phyloP scores from a whole-genome alignment of 306 rosid species.

The Trichosanthes cucumerina region DNA sequence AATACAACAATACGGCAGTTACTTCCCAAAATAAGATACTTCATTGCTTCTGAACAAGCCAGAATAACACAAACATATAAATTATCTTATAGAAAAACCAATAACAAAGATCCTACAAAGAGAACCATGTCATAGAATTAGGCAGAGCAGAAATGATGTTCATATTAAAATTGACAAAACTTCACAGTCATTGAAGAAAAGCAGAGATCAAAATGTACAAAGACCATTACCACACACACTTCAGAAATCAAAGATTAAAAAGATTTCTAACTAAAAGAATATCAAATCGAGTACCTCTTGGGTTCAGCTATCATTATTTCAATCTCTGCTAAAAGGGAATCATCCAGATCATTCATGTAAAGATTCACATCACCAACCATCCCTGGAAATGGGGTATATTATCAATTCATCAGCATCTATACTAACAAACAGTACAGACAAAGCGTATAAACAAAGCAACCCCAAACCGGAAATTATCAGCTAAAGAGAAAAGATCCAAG shows the following conservation, averaged over 20 bases:
- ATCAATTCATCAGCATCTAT: slow-evolving; percentile 18
- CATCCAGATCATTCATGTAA: slow-evolving; percentile 69
- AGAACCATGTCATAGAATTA: not conserved
- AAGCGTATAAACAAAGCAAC: not conserved
- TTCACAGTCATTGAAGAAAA: not conserved
- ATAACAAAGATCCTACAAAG: not conserved
- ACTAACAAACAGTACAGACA: not conserved
- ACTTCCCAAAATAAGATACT: not conserved
- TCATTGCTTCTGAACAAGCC: not conserved
- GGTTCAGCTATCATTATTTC: slow-evolving; percentile 94
- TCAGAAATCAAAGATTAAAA: not conserved
- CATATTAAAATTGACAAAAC: not conserved
- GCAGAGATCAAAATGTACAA: not conserved
- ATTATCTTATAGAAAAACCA: not conserved
- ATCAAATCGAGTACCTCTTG: slow-evolving; percentile 40
- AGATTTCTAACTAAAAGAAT: slow-evolving; percentile 13
- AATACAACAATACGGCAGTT: not conserved
- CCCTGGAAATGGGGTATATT: slow-evolving; percentile 36
- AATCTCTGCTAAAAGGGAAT: slow-evolving; percentile 67
- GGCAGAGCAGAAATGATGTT: not conserved
- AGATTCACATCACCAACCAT: slow-evolving; percentile 95
- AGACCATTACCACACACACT: not conserved
- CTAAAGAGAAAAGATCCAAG: not conserved
- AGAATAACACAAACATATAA: not conserved
- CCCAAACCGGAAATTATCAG: not conserved